phyloP scores from a whole-genome alignment of 176 grass and related monocot genomes.

The Triticum dicoccoides region DNA sequence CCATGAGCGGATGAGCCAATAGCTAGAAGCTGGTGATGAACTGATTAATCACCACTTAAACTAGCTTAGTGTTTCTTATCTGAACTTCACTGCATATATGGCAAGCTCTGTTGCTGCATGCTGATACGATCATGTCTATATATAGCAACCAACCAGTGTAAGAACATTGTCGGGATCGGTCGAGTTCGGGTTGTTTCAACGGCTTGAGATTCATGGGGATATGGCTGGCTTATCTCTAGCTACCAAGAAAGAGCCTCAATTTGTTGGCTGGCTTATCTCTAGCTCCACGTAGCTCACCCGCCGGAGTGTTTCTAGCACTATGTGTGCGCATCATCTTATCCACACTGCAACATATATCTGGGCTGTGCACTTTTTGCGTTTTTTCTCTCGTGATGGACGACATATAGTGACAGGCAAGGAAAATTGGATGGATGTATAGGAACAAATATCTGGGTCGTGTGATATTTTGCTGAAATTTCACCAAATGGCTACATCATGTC shows the following conservation, averaged over 20 bases:
- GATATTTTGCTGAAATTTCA: neutral
- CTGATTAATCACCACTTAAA: neutral
- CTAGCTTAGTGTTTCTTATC: neutral
- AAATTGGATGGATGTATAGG: neutral
- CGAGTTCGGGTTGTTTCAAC: neutral
- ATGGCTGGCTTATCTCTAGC: slow-evolving; percentile 25
- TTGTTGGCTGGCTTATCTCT: slow-evolving; percentile 20
- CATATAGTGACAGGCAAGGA: neutral
- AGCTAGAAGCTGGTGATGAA: neutral
- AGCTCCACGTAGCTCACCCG: slow-evolving; percentile 21
- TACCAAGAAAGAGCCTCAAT: neutral
- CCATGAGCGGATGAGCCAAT: neutral
- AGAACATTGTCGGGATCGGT: neutral
- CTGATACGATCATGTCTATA: neutral
- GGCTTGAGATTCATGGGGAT: slow-evolving; percentile 29
- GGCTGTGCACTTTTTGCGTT: slow-evolving; percentile 11
- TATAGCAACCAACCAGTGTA: neutral
- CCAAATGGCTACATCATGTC: no score
- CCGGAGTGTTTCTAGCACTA: neutral
- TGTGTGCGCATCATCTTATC: slow-evolving; percentile 18
- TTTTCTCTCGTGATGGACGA: neutral
- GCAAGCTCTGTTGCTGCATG: neutral
- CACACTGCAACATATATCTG: neutral
- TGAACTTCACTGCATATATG: neutral
- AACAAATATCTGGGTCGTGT: neutral